phyloP scores from a whole-genome alignment of 202 grass and related monocot species.

The Schoenoplectus tabernaemontani region DNA sequence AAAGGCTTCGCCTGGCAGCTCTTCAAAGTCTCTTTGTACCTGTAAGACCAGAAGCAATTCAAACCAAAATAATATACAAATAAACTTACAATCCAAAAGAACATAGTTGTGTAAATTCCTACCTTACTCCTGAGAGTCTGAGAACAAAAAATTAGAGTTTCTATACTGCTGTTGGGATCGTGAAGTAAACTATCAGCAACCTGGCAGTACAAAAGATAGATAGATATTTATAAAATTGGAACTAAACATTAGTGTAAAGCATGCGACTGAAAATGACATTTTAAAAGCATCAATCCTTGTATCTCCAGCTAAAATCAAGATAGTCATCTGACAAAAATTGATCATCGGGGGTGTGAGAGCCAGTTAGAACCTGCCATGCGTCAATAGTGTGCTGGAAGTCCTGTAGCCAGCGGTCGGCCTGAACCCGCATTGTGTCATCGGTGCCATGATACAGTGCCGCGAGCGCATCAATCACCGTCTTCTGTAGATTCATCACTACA shows the following conservation, averaged over 20 bases:
- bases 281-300: background rate
- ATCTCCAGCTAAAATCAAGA: background rate
- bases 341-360: background rate
- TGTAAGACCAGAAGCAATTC: slow-evolving; percentile 31
- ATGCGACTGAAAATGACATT: background rate
- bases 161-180: slow-evolving; percentile 78
- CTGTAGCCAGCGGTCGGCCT: slow-evolving; percentile 90
- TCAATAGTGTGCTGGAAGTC: slow-evolving; percentile 94
- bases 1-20: slow-evolving; percentile 84
- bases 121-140: slow-evolving; percentile 99
- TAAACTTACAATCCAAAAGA: slow-evolving; percentile 6
- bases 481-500: slow-evolving; percentile 65
- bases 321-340: background rate
- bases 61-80: slow-evolving; percentile 17
- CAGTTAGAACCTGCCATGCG: slow-evolving; percentile 75
- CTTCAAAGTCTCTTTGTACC: slow-evolving; percentile 99
- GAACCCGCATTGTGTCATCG: slow-evolving; percentile 42
- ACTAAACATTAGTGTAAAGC: background rate
- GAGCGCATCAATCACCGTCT: slow-evolving; percentile 75
- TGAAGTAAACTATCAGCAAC: slow-evolving; percentile 97
- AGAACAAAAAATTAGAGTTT: slow-evolving; percentile 97
- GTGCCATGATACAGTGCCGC: slow-evolving; percentile 72
- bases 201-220: slow-evolving; percentile 28
- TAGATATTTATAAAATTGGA: slow-evolving; percentile 5
- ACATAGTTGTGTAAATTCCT: slow-evolving; percentile 25